Conservation (phyloP, 75 land plant species). For the Chamaecyparis obtusa region DNA sequence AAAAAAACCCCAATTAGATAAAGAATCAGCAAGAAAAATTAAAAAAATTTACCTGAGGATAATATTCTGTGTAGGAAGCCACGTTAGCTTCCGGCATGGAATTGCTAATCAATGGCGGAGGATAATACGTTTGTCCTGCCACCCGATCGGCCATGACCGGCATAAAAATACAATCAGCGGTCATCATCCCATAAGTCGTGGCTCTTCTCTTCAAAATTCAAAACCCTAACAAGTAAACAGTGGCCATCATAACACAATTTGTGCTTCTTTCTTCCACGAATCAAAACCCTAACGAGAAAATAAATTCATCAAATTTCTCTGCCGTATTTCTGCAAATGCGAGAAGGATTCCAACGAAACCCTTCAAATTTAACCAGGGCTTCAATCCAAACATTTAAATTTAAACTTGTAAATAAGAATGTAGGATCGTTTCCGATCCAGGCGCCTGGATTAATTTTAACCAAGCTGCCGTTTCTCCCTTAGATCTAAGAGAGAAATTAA, state of each 20-base stretch:
- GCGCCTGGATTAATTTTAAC: background rate
- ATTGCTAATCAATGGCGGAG: background rate
- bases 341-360: background rate
- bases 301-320: background rate
- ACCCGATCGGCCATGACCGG: conserved; percentile 1
- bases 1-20: background rate
- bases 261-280: background rate
- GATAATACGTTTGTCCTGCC: background rate
- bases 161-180: background rate
- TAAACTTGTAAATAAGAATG: background rate
- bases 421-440: background rate
- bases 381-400: background rate
- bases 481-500: background rate
- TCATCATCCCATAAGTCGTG: background rate
- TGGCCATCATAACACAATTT: background rate
- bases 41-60: background rate
- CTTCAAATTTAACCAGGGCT: background rate
- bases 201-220: background rate
- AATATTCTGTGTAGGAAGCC: background rate
- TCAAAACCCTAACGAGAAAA: background rate
- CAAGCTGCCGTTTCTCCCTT: background rate
- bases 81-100: background rate
- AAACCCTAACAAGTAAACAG: background rate
- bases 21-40: background rate
- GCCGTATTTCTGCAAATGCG: background rate